Evolutionary conservation across 768 basidiomycete genomes (phyloP).

Genomic region (Tylopilus sp.): DNA sequence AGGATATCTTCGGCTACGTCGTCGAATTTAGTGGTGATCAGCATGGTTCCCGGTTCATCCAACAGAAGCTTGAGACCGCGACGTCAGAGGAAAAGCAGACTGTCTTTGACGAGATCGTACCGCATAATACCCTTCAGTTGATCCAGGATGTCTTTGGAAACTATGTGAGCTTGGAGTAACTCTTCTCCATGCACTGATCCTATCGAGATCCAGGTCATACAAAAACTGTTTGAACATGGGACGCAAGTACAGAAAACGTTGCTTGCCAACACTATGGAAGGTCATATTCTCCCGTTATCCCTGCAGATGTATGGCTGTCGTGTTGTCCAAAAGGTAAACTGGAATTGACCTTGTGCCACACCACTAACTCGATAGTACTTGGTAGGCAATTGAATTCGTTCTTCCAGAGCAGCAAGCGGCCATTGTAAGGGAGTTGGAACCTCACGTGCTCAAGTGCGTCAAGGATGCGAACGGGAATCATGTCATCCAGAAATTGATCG

Average conservation of each 20-base stretch:
- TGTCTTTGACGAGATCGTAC: constrained; percentile 87
- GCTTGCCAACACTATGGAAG: constrained; percentile 72
- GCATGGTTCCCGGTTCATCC: constrained; percentile 97
- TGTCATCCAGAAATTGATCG: constrained; percentile 89
- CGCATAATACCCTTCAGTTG: constrained; percentile 66
- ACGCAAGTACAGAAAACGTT: constrained; percentile 68
- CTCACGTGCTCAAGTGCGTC: constrained; percentile 79
- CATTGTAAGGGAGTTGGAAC: constrained; percentile 77
- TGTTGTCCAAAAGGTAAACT: constrained; percentile 82
- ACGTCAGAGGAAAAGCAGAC: constrained; percentile 73
- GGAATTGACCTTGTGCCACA: not conserved
- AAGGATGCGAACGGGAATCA: constrained; percentile 94
- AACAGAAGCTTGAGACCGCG: constrained; percentile 77
- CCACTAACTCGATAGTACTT: constrained; percentile 3
- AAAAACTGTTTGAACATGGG: constrained; percentile 90
- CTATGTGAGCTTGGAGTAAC: constrained; percentile 57
- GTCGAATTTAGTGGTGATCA: constrained; percentile 94
- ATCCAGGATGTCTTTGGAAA: constrained; percentile 96
- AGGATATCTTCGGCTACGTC: constrained; percentile 86
- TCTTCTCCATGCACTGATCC: constrained; percentile 1
- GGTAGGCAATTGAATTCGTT: constrained; percentile 80
- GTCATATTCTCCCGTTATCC: constrained; percentile 71
- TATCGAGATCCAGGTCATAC: constrained; percentile 63
- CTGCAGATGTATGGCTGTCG: constrained; percentile 96
- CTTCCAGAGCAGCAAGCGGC: constrained; percentile 71